Base-by-base conservation (phyloP, 805 yeast genomes). In the Clavispora carvajalis region DNA sequence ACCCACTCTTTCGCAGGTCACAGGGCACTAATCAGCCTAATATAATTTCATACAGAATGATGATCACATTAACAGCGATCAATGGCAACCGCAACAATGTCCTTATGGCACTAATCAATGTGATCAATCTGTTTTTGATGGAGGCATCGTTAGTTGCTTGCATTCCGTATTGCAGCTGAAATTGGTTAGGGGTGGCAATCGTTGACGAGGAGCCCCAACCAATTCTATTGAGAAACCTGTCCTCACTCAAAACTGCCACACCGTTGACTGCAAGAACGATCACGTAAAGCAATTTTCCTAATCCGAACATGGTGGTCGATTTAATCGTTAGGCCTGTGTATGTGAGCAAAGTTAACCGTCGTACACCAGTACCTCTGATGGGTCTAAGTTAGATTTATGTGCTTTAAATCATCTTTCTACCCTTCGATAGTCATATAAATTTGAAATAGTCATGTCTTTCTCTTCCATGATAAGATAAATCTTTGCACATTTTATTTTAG, bases 171-270 rank as follows among this genome's bases (percentile, higher is more conserved):
- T 46, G 57, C n/a, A 38, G 31, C 48, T 49, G 45, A 42, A 42
- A 51, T 37, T 54, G 60, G 36, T 39, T 45, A 16, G 41, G 48
- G 3, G 46, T 43, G 31, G 38, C 38, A 11, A 39, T 39, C 3
- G 47, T 36, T 10, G 52, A 43, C 22, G 48, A 46, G 19, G 51
- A 54, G 8, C 61, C 65, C 66, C 63, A 66, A 19, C 66, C 71
- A 25, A 57, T 76, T 63, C 95, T 69, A 52, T 80, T 80, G 44
- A 85, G 67, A 53, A 85, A 85, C 43, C 95, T 66, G 53, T 85
- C 93, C 52, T 85, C 95, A 57, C 84, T 83, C 38, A 85, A 71
- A 25, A 85, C 82, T 0, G 93, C 93, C 22, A 85, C 75, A 0
- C 91, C 78, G 58, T 85, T 85, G 36, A 84, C 74, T 41, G 84